A percentile compares a stretch with the other conserved stretches of the same genome.
phyloP scores from a whole-genome alignment of 2,329 filamentous ascomycete genomes.

The Apiospora hydei region DNA sequence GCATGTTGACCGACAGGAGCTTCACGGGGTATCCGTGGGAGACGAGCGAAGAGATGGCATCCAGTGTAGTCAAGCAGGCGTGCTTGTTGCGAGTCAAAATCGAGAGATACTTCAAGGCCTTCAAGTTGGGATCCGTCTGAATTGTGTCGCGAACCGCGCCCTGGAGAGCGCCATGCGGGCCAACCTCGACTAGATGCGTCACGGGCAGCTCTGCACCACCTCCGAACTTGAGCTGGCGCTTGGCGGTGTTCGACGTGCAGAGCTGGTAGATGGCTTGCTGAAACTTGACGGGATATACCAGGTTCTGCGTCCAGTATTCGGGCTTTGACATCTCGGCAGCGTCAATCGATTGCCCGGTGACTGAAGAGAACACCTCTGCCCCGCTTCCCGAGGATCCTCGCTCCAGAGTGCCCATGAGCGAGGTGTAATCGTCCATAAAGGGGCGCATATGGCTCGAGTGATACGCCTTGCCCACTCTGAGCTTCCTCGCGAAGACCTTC shows the following conservation, averaged over 20 bases:
- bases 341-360: slow-evolving; percentile 36
- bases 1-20: slow-evolving; percentile 42
- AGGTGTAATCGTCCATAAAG: slow-evolving; percentile 43
- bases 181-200: slow-evolving; percentile 42
- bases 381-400: slow-evolving; percentile 24
- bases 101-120: slow-evolving; percentile 30
- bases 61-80: slow-evolving; percentile 38
- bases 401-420: slow-evolving; percentile 36
- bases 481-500: slow-evolving; percentile 44
- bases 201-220: slow-evolving; percentile 30
- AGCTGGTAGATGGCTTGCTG: slow-evolving; percentile 37
- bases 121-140: slow-evolving; percentile 8
- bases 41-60: slow-evolving; percentile 25
- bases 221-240: slow-evolving; percentile 26
- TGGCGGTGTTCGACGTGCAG: slow-evolving; percentile 22
- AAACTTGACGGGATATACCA: slow-evolving; percentile 48
- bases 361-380: slow-evolving; percentile 39
- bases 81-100: slow-evolving; percentile 41
- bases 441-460: slow-evolving; percentile 51
- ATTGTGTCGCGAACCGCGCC: slow-evolving; percentile 45
- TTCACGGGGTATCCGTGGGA: slow-evolving; percentile 41
- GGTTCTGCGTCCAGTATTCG: slow-evolving; percentile 42
- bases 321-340: slow-evolving; percentile 34
- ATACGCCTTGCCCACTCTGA: slow-evolving; percentile 51
- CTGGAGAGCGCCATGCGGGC: slow-evolving; percentile 45